Evolutionary conservation across 2,329 filamentous ascomycete genomes (phyloP).

Genomic region (Alternaria incomplexa): DNA sequence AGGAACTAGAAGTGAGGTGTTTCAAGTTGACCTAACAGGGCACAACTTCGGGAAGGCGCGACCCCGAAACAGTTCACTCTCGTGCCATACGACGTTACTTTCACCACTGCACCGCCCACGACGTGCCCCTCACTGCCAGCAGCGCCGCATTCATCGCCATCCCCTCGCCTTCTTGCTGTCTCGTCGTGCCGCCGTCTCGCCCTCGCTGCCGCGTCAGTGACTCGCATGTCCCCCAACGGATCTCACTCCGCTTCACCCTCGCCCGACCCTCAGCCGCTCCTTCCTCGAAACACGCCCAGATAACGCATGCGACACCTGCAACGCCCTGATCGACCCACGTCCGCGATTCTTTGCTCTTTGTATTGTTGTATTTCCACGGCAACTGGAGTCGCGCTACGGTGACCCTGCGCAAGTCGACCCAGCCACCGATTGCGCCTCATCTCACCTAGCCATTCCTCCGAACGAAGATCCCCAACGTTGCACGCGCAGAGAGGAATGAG

Average conservation of each 20-base stretch:
- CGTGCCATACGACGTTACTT: constrained; percentile 1
- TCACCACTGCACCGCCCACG: neutral
- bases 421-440: constrained; percentile 37
- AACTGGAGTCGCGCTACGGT: constrained; percentile 5
- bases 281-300: constrained; percentile 8
- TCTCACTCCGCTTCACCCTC: neutral
- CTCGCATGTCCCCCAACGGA: constrained; percentile 25
- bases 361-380: neutral
- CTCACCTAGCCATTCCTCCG: constrained; percentile 30
- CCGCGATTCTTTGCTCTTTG: constrained; percentile 12
- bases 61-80: constrained; percentile 22
- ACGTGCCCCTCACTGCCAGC: neutral
- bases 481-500: constrained; percentile 39
- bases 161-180: neutral
- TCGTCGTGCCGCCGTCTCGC: neutral
- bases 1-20: constrained; percentile 5
- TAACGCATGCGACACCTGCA: constrained; percentile 24
- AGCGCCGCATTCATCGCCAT: constrained; percentile 1
- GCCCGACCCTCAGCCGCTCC: constrained; percentile 16
- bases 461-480: constrained; percentile 2
- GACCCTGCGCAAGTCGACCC: constrained; percentile 24
- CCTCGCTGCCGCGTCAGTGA: constrained; percentile 6
- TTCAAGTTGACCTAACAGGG: constrained; percentile 13
- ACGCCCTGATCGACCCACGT: constrained; percentile 18
- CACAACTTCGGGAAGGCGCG: constrained; percentile 11